These are phyloP conservation scores for Thalassia testudinum DNA, from an alignment of 116 monocot genomes.

Conservation along the genomic window DNA sequence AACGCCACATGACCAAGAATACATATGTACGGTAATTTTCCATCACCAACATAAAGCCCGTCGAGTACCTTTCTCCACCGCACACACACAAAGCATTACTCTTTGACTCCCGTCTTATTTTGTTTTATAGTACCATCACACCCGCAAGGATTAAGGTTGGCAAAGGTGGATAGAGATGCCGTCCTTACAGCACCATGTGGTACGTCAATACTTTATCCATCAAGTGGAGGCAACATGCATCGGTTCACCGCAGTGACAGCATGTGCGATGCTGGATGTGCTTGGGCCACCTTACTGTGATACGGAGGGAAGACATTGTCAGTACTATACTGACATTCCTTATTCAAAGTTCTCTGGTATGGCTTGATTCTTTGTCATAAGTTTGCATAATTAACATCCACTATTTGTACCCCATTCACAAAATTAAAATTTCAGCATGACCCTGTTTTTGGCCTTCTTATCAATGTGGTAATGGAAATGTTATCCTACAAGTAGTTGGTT, in stretches of 20 bases:
- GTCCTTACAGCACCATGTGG: constrained; percentile 57
- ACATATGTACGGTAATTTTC: no score
- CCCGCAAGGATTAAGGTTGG: constrained; percentile 23
- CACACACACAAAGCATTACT: background rate
- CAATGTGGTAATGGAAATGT: no score
- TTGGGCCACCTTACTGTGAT: constrained; percentile 74
- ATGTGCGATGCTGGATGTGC: constrained; percentile 79
- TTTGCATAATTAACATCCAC: no score
- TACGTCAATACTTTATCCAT: constrained; percentile 65
- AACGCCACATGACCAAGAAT: no score
- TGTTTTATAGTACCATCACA: constrained; percentile 6
- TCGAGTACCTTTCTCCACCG: no score
- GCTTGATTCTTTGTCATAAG: background rate
- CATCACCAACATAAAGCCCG: no score
- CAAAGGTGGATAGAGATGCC: constrained; percentile 47
- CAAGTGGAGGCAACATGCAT: constrained; percentile 77
- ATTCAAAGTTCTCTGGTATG: constrained; percentile 32
- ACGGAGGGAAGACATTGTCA: constrained; percentile 52
- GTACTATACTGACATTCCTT: constrained; percentile 45
- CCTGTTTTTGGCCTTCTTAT: no score
- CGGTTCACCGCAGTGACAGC: constrained; percentile 64
- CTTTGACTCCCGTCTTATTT: background rate
- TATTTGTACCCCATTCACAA: no score
- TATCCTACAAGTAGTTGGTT: no score
- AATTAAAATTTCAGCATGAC: no score